A percentile compares a stretch with the other conserved stretches of the same genome.
Conservation (phyloP, 202 grass and related monocot genomes). For the Brachypodium distachyon region DNA sequence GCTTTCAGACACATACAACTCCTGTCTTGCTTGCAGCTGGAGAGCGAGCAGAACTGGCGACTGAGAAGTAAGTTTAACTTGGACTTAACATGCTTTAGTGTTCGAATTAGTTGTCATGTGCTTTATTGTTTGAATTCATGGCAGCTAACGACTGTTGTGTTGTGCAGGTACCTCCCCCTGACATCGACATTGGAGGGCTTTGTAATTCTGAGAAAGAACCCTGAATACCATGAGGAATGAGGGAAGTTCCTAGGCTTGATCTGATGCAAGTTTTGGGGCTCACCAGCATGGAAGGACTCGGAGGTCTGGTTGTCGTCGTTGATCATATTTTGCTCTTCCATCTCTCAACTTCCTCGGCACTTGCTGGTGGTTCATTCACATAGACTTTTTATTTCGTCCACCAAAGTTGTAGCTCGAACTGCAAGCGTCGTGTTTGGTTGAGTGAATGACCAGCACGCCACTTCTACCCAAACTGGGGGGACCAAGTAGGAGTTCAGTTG, state of each 20-base stretch:
- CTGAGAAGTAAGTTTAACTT: conserved; percentile 61
- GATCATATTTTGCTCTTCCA: not conserved
- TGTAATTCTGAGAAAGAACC: conserved; percentile 79
- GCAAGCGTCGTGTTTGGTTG: conserved; percentile 2
- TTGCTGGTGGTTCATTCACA: conserved; percentile 7
- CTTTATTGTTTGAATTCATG: not conserved
- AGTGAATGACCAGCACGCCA: not conserved
- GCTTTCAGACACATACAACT: conserved; percentile 96
- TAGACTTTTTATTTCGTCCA: not conserved
- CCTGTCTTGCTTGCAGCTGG: conserved; percentile 93
- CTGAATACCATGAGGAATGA: conserved; percentile 67
- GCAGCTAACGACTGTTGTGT: not conserved
- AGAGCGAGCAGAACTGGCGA: conserved; percentile 86
- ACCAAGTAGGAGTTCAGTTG: not conserved
- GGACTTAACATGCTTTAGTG: not conserved
- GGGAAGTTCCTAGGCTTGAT: not conserved
- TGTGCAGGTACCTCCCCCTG: conserved; percentile 53
- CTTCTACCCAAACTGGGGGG: not conserved
- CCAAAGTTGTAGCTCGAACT: not conserved
- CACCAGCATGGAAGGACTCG: not conserved
- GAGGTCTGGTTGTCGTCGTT: not conserved
- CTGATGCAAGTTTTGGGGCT: not conserved
- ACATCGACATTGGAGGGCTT: conserved; percentile 61
- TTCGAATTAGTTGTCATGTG: not conserved
- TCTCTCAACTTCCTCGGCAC: not conserved